Conservation (phyloP, 1,284 basidiomycete species). For the Macrocybe sp. region DNA sequence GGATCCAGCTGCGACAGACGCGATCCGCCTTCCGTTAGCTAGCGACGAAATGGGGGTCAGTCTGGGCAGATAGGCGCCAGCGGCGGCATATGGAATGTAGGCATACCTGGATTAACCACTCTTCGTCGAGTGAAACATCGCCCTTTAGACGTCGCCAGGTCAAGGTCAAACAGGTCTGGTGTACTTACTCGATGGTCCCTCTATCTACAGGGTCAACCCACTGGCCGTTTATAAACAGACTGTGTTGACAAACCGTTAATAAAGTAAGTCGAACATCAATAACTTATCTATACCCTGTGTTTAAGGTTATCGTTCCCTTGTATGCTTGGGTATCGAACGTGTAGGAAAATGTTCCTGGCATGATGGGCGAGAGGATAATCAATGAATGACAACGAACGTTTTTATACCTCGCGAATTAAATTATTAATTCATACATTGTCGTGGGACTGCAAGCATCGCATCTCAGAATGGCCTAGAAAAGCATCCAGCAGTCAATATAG, state of each 20-base stretch:
- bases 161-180: neutral
- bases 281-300: conserved; percentile 36
- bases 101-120: conserved; percentile 67
- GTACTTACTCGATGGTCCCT: conserved; percentile 51
- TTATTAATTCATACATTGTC: too few species aligned
- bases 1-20: conserved; percentile 57
- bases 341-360: conserved; percentile 37
- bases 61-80: neutral
- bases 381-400: too few species aligned
- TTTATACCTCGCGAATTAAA: too few species aligned
- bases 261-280: neutral
- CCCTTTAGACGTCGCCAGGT: conserved; percentile 5
- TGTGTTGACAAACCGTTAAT: conserved; percentile 4
- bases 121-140: conserved; percentile 26
- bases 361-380: conserved; percentile 10
- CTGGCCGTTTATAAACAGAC: conserved; percentile 68
- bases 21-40: conserved; percentile 65
- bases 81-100: neutral
- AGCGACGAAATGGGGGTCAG: neutral
- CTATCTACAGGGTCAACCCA: conserved; percentile 52
- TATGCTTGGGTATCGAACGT: conserved; percentile 49
- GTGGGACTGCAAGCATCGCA: too few species aligned
- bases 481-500: too few species aligned
- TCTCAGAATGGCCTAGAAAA: too few species aligned
- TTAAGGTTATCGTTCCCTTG: conserved; percentile 57